phyloP scores from a whole-genome alignment of 78 protist genomes.

The Dictyostelium brefeldianum region DNA sequence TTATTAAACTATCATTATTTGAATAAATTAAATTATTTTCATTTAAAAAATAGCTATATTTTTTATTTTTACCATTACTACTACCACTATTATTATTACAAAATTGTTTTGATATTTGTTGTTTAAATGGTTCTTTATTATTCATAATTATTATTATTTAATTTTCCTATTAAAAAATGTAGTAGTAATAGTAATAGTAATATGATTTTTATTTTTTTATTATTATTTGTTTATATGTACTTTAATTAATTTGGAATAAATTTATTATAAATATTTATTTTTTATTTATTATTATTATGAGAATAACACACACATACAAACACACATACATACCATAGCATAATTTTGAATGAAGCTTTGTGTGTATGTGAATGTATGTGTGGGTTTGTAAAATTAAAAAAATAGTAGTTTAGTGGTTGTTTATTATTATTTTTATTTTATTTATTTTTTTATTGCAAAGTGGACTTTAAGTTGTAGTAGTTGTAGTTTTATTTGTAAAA shows the following conservation, averaged over 20 bases:
- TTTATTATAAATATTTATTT: not conserved
- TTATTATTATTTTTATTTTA: too few relatives aligned
- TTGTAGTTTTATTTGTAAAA: too few relatives aligned
- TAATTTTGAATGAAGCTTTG: too few relatives aligned
- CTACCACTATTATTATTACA: not conserved
- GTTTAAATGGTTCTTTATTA: not conserved
- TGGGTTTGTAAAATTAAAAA: too few relatives aligned
- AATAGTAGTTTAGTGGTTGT: too few relatives aligned
- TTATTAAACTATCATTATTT: not conserved
- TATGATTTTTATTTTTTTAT: not conserved
- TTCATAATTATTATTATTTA: not conserved
- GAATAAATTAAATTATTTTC: constrained; percentile 7
- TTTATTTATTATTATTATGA: too few relatives aligned
- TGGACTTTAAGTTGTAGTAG: too few relatives aligned
- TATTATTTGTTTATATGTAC: not conserved
- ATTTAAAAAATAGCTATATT: not conserved
- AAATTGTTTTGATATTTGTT: constrained; percentile 17
- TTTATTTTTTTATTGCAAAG: too few relatives aligned
- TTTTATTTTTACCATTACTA: not conserved
- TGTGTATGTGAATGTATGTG: too few relatives aligned
- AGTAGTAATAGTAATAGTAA: too few relatives aligned
- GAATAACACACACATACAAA: too few relatives aligned
- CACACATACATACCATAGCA: too few relatives aligned
- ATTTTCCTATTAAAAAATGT: not conserved
- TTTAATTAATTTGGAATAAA: not conserved